Base-by-base conservation (phyloP, 1,139 yeast species). In the Nadsonia starkeyi-henricii region DNA sequence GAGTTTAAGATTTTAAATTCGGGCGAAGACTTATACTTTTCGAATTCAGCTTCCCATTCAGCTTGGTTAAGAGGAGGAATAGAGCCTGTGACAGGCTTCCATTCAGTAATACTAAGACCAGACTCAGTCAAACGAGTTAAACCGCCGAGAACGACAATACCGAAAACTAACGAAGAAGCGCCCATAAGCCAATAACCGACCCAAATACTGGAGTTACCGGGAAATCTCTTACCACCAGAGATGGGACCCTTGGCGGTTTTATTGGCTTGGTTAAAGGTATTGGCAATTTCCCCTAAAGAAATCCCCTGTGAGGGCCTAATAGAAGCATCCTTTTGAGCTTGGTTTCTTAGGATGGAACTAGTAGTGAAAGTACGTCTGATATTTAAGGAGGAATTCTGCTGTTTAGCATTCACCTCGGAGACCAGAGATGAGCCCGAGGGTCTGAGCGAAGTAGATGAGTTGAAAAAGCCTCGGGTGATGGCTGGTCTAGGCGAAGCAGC, bases 71-170 rank as follows among this genome's bases (percentile, higher is more conserved):
- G 62, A 1, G 98, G 98, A 4, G 98, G 98, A 19, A 93, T 65
- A 2, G 94, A 69, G 42, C 99, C 99, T 0, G 98, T 88, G 33
- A 93, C 89, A 1, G 99, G 99, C 63, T 81, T 85, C 99, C 99
- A 93, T 65, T 93, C 98, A 1, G 98, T 91, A 62, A 93, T 93
- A 45, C 95, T 85, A 46, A 93, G 71, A 0, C 98, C 99, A 1
- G 95, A 85, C 62, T 93, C 98, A 0, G 98, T 93, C 46, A 93
- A 72, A 58, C 99, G 75, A 0, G 98, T 93, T 47, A 93, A 73
- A 0, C 99, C 99, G 47, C 98, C 99, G 4, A 93, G 72, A n/a
- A 93, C 82, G 17, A 91, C 97, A 52, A 93, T 93, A 43, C 95
- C 96, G 64, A 91, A 91, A 1, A 93, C 96, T 28, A 91, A 70